phyloP scores from a whole-genome alignment of 345 rosid species.

The Viola odorata region DNA sequence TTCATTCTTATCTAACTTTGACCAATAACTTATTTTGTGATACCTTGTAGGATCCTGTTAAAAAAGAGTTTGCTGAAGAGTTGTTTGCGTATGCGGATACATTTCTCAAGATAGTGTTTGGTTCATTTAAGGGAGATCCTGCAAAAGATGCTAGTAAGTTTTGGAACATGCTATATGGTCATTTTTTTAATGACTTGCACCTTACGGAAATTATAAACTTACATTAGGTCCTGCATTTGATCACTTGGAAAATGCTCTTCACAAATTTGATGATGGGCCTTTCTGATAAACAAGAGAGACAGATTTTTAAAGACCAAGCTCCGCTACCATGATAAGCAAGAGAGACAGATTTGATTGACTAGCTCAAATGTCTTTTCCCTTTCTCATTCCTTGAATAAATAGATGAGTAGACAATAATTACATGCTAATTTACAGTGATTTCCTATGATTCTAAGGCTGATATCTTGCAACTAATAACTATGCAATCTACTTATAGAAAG shows the following conservation, averaged over 20 bases:
- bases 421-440: no score
- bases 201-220: conserved; percentile 10
- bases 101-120: conserved; percentile 31
- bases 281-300: no score
- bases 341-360: no score
- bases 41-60: conserved; percentile 57
- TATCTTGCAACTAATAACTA: no score
- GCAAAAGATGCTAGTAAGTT: conserved; percentile 48
- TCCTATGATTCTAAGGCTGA: no score
- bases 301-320: no score
- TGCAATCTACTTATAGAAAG: no score
- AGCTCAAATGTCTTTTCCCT: no score
- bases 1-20: not conserved
- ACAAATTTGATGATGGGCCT: conserved; percentile 71
- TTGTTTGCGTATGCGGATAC: conserved; percentile 53
- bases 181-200: not conserved
- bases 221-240: conserved; percentile 62
- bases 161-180: not conserved
- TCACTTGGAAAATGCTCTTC: conserved; percentile 60
- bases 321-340: no score
- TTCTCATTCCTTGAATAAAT: no score
- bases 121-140: conserved; percentile 62
- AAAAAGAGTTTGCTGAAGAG: conserved; percentile 55
- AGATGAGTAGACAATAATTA: no score
- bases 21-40: conserved; percentile 4